These are phyloP conservation scores for Strigomonas culicis DNA, from an alignment of 208 protist genomes.

Conservation along the genomic window DNA sequence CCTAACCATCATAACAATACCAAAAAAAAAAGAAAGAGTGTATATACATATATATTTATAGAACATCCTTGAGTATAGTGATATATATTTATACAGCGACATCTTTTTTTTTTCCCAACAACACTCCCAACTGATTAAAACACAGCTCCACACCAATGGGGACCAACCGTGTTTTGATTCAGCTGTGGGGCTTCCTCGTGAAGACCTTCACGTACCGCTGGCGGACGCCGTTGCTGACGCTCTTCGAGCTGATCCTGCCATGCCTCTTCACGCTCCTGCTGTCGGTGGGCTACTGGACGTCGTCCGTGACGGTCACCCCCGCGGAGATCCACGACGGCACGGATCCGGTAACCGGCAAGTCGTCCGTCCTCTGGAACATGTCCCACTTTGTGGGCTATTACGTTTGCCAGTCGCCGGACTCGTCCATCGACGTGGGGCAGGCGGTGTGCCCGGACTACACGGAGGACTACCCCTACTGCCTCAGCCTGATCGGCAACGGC, in stretches of 20 bases:
- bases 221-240: slow-evolving; percentile 45
- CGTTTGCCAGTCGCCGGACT: slow-evolving; percentile 1
- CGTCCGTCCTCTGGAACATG: slow-evolving; percentile 10
- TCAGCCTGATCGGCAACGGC: slow-evolving; percentile 29
- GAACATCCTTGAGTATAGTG: too few species aligned
- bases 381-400: too few species aligned
- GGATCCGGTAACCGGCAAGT: slow-evolving; percentile 13
- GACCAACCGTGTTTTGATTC: slow-evolving; percentile 21
- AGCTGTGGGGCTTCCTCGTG: slow-evolving; percentile 63
- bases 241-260: slow-evolving; percentile 60
- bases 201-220: slow-evolving; percentile 61
- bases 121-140: too few species aligned
- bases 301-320: slow-evolving; percentile 19
- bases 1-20: not conserved
- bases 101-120: too few species aligned
- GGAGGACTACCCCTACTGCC: slow-evolving; percentile 21
- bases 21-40: not conserved
- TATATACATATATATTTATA: too few species aligned
- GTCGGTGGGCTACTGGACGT: slow-evolving; percentile 51
- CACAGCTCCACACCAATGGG: not conserved
- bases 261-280: slow-evolving; percentile 57
- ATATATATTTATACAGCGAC: too few species aligned
- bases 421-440: slow-evolving; percentile 12
- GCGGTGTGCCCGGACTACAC: slow-evolving; percentile 18
- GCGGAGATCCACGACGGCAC: slow-evolving; percentile 24